phyloP scores from a whole-genome alignment of 305 asterid species.

The Fraxinus paxiana region DNA sequence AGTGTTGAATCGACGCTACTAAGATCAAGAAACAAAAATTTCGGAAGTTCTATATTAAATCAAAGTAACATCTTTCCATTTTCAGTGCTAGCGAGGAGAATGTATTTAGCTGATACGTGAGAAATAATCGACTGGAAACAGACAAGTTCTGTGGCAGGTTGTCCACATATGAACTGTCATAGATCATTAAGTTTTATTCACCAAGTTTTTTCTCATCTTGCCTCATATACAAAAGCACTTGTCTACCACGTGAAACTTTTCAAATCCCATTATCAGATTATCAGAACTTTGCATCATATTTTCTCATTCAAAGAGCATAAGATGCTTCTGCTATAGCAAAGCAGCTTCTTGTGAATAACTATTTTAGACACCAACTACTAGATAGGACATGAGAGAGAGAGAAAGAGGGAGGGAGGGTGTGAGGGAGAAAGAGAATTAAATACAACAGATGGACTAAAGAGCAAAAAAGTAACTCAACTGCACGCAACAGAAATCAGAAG shows the following conservation, averaged over 20 bases:
- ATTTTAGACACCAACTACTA: not conserved
- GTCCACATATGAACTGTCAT: not conserved
- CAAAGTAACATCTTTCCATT: not conserved
- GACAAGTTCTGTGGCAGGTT: not conserved
- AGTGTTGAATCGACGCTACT: not conserved
- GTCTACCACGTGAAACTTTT: not conserved
- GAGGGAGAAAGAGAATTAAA: not conserved
- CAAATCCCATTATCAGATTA: not conserved
- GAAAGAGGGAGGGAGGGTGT: not conserved
- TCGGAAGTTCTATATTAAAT: not conserved
- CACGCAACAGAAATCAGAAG: constrained; percentile 16
- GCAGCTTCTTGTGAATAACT: not conserved
- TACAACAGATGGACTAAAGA: not conserved
- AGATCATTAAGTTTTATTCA: not conserved
- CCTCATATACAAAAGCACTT: not conserved
- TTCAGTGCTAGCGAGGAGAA: constrained; percentile 8
- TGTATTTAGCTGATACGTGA: constrained; percentile 1
- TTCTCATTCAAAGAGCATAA: not conserved
- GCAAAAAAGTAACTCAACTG: not conserved
- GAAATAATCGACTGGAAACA: constrained; percentile 8
- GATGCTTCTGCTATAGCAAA: constrained; percentile 2
- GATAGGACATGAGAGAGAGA: not conserved
- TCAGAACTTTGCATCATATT: not conserved
- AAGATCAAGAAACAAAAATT: not conserved
- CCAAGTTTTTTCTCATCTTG: not conserved